Evolutionary conservation across 2,329 filamentous ascomycete species (phyloP), one percentile per base, ranked within the genome.

Genomic region (Scopulariopsis brevicaulis): DNA sequence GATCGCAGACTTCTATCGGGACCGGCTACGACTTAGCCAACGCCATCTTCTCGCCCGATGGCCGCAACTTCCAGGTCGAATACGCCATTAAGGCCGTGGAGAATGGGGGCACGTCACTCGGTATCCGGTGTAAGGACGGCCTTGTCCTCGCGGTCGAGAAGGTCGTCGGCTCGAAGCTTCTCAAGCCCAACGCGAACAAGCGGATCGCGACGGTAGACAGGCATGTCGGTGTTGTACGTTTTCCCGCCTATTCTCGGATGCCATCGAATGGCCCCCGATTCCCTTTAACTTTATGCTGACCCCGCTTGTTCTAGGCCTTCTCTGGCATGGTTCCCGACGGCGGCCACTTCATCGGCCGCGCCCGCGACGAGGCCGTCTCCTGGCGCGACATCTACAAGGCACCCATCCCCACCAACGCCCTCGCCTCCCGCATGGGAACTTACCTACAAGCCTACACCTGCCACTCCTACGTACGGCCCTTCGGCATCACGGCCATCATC

Each of bases 11-110:
- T 70, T 99, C 94, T 71, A 99, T 99, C 88, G 94, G 94, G 71
- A 99, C 94, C 69, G 94, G 94, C 70, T 99, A 99, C 79, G 94
- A 99, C 84, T 87, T 99, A 68, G 90, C 90, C 73, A 99, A 99
- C 83, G 97, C 94, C 70, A 95, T 97, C 79, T 99, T 97, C 82
- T 97, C 94, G 54, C 94, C 94, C 64, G 94, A 99, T 77, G 94
- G 94, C 71, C 89, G 94, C 67, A 99, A 99, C 75, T 99, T 99
- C 75, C 94, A 99, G 77, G 90, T 95, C 74, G 94, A 99, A 81
- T 99, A 99, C 74, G 94, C 94, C 65, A 88, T 95, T 66, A 99
- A 99, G 81, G 94, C 94, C 59, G 94, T 99, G 63, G 94, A 99
- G 78, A 97, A 95, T 69, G 94, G 93, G 64, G 93, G 94, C 69